These are phyloP conservation scores for Anthracocystis walkeri DNA, from an alignment of 1,284 basidiomycete genomes.

Conservation along the genomic window DNA sequence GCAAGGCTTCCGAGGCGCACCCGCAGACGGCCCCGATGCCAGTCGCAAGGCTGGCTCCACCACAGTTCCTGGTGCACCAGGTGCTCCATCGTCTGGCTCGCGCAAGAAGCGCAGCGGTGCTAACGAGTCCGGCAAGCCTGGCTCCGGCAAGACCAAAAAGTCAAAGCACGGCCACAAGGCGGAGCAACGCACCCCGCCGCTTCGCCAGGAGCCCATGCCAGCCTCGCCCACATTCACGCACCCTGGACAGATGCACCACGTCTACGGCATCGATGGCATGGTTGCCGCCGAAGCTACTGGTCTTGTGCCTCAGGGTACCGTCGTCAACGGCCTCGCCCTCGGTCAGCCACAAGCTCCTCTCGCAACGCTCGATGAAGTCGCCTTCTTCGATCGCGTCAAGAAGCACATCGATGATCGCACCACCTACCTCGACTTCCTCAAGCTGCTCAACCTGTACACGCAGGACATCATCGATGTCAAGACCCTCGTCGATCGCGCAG, in stretches of 20 bases:
- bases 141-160: conserved; percentile 60
- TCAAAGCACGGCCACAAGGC: conserved; percentile 62
- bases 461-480: conserved; percentile 89
- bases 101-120: conserved; percentile 59
- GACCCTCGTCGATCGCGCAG: conserved; percentile 87
- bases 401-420: conserved; percentile 84
- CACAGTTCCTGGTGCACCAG: conserved; percentile 72
- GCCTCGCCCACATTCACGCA: conserved; percentile 46
- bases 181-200: conserved; percentile 51
- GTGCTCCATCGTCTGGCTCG: conserved; percentile 32
- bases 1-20: conserved; percentile 50
- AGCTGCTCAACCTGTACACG: conserved; percentile 92
- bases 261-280: conserved; percentile 61
- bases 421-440: conserved; percentile 95
- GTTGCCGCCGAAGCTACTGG: conserved; percentile 54
- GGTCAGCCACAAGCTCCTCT: conserved; percentile 70
- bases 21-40: conserved; percentile 65
- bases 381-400: conserved; percentile 94
- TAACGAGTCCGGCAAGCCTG: conserved; percentile 43
- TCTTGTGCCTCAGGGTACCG: conserved; percentile 48
- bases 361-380: conserved; percentile 83
- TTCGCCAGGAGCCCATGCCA: conserved; percentile 44
- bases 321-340: conserved; percentile 50
- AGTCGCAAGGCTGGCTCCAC: conserved; percentile 75
- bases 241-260: conserved; percentile 50